These are phyloP conservation scores for Zanthoxylum bungeanum DNA, from an alignment of 345 rosid genomes.

Conservation along the genomic window DNA sequence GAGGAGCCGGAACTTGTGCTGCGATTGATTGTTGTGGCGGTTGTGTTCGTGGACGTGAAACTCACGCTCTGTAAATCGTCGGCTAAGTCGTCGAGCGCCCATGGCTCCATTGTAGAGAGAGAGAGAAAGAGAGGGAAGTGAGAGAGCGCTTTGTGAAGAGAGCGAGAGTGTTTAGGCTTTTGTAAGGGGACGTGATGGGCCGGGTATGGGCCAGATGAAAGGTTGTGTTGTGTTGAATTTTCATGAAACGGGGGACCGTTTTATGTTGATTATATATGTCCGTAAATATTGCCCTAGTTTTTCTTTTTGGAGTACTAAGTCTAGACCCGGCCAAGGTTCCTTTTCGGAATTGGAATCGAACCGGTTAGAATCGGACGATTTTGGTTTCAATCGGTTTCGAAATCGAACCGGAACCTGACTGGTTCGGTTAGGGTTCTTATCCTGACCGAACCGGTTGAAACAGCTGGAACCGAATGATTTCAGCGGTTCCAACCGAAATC, in stretches of 20 bases:
- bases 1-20: conserved; percentile 76
- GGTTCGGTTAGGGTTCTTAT: no score
- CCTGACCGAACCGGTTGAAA: no score
- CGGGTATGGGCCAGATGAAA: conserved; percentile 5
- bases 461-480: no score
- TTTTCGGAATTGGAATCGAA: no score
- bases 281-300: not conserved
- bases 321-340: no score
- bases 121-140: not conserved
- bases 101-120: conserved; percentile 49
- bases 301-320: no score
- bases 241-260: not conserved
- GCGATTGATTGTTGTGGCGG: conserved; percentile 62
- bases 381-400: no score
- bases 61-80: conserved; percentile 92
- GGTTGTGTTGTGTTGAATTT: not conserved
- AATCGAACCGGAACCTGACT: no score
- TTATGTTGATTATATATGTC: not conserved
- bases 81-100: conserved; percentile 72
- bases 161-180: not conserved
- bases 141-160: not conserved
- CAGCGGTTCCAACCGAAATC: no score
- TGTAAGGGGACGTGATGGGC: conserved; percentile 7
- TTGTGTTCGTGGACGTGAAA: conserved; percentile 65
- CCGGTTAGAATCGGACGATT: no score